These are phyloP conservation scores for Salix purpurea DNA, from an alignment of 345 rosid species.

Conservation along the genomic window DNA sequence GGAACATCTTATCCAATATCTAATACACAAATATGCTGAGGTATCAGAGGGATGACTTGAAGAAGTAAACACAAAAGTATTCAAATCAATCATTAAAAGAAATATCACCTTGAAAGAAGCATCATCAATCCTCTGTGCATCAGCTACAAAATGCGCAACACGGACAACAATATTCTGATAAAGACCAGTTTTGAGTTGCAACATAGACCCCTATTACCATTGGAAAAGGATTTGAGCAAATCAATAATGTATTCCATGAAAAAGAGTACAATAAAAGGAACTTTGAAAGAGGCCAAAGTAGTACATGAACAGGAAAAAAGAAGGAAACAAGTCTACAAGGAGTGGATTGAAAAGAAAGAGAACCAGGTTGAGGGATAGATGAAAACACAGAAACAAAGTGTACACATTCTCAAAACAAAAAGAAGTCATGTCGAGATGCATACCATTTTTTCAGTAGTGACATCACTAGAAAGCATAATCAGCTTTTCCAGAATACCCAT, in stretches of 20 bases:
- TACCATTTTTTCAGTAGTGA: constrained; percentile 42
- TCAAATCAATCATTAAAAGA: constrained; percentile 11
- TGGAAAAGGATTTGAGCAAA: constrained; percentile 10
- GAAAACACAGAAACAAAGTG: too few relatives aligned
- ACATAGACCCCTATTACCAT: constrained; percentile 43
- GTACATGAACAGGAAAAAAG: neutral
- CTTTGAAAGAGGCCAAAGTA: neutral
- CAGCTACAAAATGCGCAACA: constrained; percentile 55
- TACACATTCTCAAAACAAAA: neutral
- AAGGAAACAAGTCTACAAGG: neutral
- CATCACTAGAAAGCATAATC: constrained; percentile 42
- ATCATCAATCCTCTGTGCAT: constrained; percentile 50
- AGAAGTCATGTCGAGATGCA: neutral
- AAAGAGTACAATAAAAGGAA: neutral
- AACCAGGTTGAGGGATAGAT: too few relatives aligned
- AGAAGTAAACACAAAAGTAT: neutral
- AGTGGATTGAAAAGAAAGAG: neutral
- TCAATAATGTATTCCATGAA: neutral
- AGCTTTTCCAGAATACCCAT: constrained; percentile 59
- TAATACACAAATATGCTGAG: constrained; percentile 31
- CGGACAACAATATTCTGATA: constrained; percentile 56
- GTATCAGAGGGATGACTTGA: constrained; percentile 15
- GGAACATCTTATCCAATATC: constrained; percentile 62
- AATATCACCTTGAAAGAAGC: constrained; percentile 61
- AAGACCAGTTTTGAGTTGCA: constrained; percentile 52